These are phyloP conservation scores for Lodderomyces margitis DNA, from an alignment of 1,139 yeast species.

Conservation along the genomic window DNA sequence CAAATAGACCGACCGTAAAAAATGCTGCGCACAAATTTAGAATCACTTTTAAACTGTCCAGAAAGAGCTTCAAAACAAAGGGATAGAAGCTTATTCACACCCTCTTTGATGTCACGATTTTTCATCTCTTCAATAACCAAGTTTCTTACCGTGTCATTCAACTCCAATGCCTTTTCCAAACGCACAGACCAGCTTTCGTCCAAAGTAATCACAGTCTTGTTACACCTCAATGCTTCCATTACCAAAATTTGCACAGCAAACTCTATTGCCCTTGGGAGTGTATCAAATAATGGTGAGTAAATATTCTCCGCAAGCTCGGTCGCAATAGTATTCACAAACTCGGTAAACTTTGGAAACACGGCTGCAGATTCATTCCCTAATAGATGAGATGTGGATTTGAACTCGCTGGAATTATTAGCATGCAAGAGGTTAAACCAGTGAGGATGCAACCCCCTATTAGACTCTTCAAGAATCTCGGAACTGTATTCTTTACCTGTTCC, in stretches of 20 bases:
- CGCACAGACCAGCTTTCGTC: constrained; percentile 79
- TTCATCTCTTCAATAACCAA: constrained; percentile 30
- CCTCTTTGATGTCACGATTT: constrained; percentile 14
- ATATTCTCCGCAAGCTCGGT: constrained; percentile 21
- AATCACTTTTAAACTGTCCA: constrained; percentile 20
- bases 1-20: constrained; percentile 19
- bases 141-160: constrained; percentile 53
- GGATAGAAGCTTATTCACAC: constrained; percentile 18
- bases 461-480: constrained; percentile 77
- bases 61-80: constrained; percentile 30
- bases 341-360: constrained; percentile 43
- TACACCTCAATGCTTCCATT: constrained; percentile 56
- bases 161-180: constrained; percentile 67
- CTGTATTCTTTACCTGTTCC: constrained; percentile 60
- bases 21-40: constrained; percentile 5
- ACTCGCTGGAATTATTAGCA: constrained; percentile 32
- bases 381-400: constrained; percentile 44
- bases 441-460: constrained; percentile 80
- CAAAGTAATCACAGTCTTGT: constrained; percentile 54
- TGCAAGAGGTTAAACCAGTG: constrained; percentile 56
- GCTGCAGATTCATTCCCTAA: constrained; percentile 36
- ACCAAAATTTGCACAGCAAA: constrained; percentile 57
- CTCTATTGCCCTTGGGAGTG: constrained; percentile 41
- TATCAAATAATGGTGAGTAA: constrained; percentile 25
- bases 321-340: constrained; percentile 19